Evolutionary conservation across 176 grass and related monocot species (phyloP), one percentile per base, ranked within the genome.

Genomic region (Musa itinerans): DNA sequence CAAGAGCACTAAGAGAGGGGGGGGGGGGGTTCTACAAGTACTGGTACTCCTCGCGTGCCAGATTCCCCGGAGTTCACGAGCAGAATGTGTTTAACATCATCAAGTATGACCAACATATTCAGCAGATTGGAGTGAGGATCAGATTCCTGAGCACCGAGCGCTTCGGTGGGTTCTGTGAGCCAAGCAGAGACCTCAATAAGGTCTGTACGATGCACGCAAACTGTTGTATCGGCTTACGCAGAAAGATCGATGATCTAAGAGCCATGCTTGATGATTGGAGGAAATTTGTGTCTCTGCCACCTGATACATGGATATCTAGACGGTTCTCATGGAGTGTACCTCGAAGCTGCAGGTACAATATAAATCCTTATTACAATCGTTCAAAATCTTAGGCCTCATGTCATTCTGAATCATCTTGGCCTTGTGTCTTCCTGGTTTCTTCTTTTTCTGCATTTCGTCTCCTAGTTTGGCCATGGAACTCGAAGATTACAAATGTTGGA

Each of bases 161-260:
- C 69, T 97, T 90, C 65, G 75, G 88, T 10, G 94, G 94, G 0
- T 87, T 97, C 76, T 97, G 94, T 52, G 83, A 97, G 78, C 81
- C 86, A 2, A 93, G 69, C 52, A 76, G 9, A 21, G 90, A 97
- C 75, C 65, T 97, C 59, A 76, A 73, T 62, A 78, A 78, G 84
- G 73, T 97, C 10, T 89, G 86, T 72, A 97, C 94, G 11, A 68
- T 93, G 50, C 94, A 97, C 75, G 94, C 90, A 16, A 97, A 93
- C 78, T 93, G 94, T 77, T 97, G 90, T 71, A 80, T 85, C 0
- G 94, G 90, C 21, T 74, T 93, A 13, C 65, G 11, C 5, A 88
- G 84, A 16, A 97, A 97, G 80, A 79, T 89, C 53, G 52, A 73
- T 54, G 86, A 85, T 81, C 80, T 93, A 62, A 81, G 68, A 54